Evolutionary conservation across 495 filamentous ascomycete genomes (phyloP).

Genomic region (Glutinoglossum americanum): DNA sequence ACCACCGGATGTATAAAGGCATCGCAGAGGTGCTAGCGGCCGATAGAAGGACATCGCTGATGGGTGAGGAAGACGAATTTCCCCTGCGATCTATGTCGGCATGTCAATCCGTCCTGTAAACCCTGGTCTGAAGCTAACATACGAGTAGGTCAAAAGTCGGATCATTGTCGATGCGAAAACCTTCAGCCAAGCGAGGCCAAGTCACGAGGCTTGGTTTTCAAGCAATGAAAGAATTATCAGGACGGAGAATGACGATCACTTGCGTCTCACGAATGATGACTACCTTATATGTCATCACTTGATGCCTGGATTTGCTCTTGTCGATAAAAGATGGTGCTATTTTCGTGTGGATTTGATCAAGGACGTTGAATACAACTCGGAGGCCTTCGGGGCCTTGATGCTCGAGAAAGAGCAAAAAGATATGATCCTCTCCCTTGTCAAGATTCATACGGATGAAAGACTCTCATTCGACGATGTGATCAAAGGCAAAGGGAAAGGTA

Average conservation of each 20-base stretch:
- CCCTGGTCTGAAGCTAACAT: not conserved
- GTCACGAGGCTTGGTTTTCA: not conserved
- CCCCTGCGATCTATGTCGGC: not conserved
- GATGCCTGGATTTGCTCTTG: not conserved
- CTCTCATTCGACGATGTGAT: not conserved
- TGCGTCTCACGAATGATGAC: not conserved
- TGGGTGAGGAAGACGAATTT: not conserved
- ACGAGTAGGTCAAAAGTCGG: not conserved
- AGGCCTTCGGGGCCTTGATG: not conserved
- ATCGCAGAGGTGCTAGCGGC: too few species aligned
- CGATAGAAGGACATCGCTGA: too few species aligned
- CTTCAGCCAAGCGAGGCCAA: not conserved
- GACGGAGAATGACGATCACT: not conserved
- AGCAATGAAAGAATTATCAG: not conserved
- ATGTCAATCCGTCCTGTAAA: too few species aligned
- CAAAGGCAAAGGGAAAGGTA: not conserved
- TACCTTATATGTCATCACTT: not conserved
- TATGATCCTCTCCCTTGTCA: too few species aligned
- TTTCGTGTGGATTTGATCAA: not conserved
- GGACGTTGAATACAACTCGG: not conserved
- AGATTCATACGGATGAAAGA: too few species aligned
- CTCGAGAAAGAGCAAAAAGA: too few species aligned
- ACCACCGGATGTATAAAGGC: not conserved
- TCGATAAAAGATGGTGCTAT: not conserved
- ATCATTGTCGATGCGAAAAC: not conserved